Conservation (phyloP, 192 early-diverging fungal species). For the Pecoramyces ruminantium region DNA sequence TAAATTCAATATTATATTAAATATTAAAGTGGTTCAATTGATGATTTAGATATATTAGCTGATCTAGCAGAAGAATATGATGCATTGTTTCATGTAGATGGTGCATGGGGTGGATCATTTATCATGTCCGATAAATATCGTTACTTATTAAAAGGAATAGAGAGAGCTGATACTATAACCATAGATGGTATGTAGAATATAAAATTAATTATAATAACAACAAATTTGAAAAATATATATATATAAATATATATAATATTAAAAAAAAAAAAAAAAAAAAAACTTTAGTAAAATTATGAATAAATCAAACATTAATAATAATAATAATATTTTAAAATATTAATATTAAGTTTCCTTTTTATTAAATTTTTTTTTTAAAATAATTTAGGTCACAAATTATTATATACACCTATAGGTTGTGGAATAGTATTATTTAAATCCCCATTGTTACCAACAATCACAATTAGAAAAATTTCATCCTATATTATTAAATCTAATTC, state of each 20-base stretch:
- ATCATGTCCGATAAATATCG: conserved; percentile 29
- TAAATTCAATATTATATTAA: too few relatives aligned
- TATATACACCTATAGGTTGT: conserved; percentile 39
- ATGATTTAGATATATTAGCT: not conserved
- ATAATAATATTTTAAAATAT: too few relatives aligned
- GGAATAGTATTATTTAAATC: conserved; percentile 23
- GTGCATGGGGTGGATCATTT: conserved; percentile 35
- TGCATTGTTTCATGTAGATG: conserved; percentile 32
- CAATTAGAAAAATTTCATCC: conserved; percentile 34
- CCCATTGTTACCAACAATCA: not conserved
- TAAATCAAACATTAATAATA: too few relatives aligned
- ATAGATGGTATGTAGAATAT: conserved; percentile 14
- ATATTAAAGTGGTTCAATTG: not conserved
- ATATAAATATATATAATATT: too few relatives aligned
- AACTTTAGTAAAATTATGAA: too few relatives aligned
- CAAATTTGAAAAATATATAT: too few relatives aligned
- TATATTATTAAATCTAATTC: conserved; percentile 31
- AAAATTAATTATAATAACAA: too few relatives aligned
- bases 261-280: too few relatives aligned
- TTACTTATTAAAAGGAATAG: conserved; percentile 23
- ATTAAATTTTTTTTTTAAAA: too few relatives aligned
- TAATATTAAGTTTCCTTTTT: too few relatives aligned
- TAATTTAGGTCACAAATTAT: conserved; percentile 29
- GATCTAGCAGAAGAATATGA: not conserved
- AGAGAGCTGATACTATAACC: conserved; percentile 28